Base-by-base conservation (phyloP, 108 stramenopile genomes). In the Aurantiochytrium sp. region DNA sequence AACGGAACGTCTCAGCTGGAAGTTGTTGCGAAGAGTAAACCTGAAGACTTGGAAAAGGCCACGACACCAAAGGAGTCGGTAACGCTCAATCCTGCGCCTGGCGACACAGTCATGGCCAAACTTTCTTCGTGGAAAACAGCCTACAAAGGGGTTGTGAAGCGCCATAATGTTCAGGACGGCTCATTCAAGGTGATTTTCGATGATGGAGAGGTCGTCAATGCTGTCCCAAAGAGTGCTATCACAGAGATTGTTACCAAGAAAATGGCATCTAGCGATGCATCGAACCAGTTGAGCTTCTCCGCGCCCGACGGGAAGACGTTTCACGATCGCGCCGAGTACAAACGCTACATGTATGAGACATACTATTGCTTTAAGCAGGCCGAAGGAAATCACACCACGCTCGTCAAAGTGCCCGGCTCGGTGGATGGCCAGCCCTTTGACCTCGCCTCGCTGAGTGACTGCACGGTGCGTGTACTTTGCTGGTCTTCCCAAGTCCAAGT, bases 291-390 rank as follows among this genome's bases (percentile, higher is more conserved):
- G 12, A 69, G 64, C 42, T 95, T 94, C 58, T 90, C 91, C 55
- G 95, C 96, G 5, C 93, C 96, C 12, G 96, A 96, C 87, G 96
- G 96, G 5, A 94, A 88, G 10, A 88, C 90, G 58, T 96, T 96
- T 87, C 76, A 89, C 16, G 89, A 93, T 43, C 90, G 93, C 4
- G 60, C 64, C 16, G 90, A 91, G 45, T 96, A 92, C 88, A 90
- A 94, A 58, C 90, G 92, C 71, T 93, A 96, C 87, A 92, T 95
- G 93, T 94, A 95, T 92, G 90, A 92, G 58, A 95, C 92, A 18
- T 94, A 91, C 59, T 96, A 94, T 89, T 93, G 95, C 21, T 96
- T 96, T 89, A 91, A 90, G 59, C 69, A 93, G 69, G 91, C 73
- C 58, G 64, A 58, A 21, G 69, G 73, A 28, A 90, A 93, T 47